A percentile compares a stretch with the other conserved stretches of the same genome.
These are phyloP conservation scores for Ophiostoma himal-ulmi DNA, from an alignment of 2,329 filamentous ascomycete genomes.

Conservation along the genomic window DNA sequence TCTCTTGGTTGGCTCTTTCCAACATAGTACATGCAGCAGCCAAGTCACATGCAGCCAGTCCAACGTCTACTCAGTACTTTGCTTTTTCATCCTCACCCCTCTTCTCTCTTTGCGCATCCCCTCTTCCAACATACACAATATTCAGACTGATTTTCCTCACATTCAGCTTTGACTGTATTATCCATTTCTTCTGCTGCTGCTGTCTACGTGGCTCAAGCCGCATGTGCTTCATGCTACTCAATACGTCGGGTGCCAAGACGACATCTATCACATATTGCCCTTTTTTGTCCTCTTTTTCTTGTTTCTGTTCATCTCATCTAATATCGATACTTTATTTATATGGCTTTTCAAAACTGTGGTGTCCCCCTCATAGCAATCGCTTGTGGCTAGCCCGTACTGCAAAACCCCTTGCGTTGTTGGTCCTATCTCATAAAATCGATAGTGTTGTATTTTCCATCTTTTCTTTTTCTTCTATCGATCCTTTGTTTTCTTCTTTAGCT, in stretches of 20 bases:
- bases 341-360: background rate
- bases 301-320: background rate
- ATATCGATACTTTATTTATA: background rate
- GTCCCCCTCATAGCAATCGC: background rate
- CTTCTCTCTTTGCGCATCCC: background rate
- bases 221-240: background rate
- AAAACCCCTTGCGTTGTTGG: background rate
- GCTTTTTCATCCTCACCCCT: background rate
- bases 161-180: background rate
- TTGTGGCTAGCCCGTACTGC: background rate
- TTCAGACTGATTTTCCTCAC: background rate
- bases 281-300: background rate
- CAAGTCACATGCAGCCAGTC: background rate
- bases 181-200: background rate
- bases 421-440: background rate
- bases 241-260: background rate
- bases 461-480: background rate
- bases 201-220: background rate
- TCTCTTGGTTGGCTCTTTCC: constrained; percentile 4
- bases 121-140: background rate
- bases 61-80: background rate
- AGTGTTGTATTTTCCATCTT: background rate
- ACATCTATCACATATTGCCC: background rate
- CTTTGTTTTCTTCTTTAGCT: background rate
- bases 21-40: background rate